A percentile compares a stretch with the other conserved stretches of the same genome.
phyloP scores from a whole-genome alignment of 305 asterid genomes.

The Solanum chacoense region DNA sequence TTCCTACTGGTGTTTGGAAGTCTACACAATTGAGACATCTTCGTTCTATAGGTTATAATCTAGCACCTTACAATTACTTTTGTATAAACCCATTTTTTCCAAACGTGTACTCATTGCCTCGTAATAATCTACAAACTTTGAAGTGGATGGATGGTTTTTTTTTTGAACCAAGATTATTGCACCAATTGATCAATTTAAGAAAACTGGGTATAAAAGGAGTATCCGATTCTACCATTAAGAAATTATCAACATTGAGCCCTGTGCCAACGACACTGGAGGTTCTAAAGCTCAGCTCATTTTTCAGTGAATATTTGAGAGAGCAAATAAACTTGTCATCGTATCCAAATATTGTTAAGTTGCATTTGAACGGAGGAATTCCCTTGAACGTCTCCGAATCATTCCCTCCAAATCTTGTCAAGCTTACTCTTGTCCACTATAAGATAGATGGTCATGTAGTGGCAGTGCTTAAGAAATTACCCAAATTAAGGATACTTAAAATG shows the following conservation, averaged over 20 bases:
- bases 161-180: not conserved
- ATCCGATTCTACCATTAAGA: not conserved
- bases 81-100: not conserved
- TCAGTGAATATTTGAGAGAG: not conserved
- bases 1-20: not conserved
- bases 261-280: not conserved
- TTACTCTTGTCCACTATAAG: not conserved
- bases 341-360: slow-evolving; percentile 4
- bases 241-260: not conserved
- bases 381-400: not conserved
- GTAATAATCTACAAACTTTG: not conserved
- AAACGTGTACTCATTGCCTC: not conserved
- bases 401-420: slow-evolving; percentile 8
- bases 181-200: not conserved
- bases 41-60: not conserved
- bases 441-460: not conserved
- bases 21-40: not conserved
- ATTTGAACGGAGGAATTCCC: not conserved
- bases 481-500: slow-evolving; percentile 6
- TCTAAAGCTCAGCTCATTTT: not conserved
- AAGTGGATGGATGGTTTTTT: not conserved
- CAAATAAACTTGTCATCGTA: not conserved
- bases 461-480: not conserved
- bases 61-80: not conserved
- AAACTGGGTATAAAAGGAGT: not conserved